Evolutionary conservation across 179 eudicot species (phyloP), one percentile per base, ranked within the genome.

Genomic region (Amaranthus tricolor): DNA sequence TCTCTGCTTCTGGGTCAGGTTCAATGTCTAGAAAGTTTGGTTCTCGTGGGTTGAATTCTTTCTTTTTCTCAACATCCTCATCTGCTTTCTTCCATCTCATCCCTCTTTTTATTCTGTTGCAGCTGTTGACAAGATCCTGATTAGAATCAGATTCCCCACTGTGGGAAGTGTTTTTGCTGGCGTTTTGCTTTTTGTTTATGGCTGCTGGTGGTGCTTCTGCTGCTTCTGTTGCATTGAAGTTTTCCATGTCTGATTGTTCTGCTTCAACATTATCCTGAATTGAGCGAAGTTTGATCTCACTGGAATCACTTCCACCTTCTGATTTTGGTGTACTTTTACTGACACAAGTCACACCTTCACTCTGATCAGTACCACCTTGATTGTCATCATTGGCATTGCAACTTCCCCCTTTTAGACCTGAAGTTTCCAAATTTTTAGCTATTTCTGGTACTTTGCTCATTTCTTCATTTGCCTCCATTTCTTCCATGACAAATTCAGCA

Each of bases 1-100:
- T 90, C 74, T 92, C 98, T 51, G 86, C 76, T 50, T 90, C 94
- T 63, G 84, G 84, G 2, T 88, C 97, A 19, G 87, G 86, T 74
- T 86, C 87, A 69, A 79, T 51, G 6, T 88, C 85, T 72, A 94
- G 81, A 82, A 82, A 92, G 80, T 90, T 92, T 19, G 98, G 98
- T 53, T 76, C 92, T 74, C 91, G 77, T 43, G 90, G 93, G 69
- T 88, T 89, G 86, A 94, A 91, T 43, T 71, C 75, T 73, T 76
- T 84, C 40, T 57, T 67, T 71, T 82, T 86, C 55, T 85, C 93
- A 19, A 6, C 16, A 0, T 83, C 84, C 47, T 87, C 76, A 1
- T 54, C 75, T 11, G 52, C 68, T 67, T 66, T 76, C 59, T 77
- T 79, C 68, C 81, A 6, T 68, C 85, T 79, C 13, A 20, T 74